phyloP scores from a whole-genome alignment of 768 basidiomycete genomes.

The Sporobolomyces phaffii region DNA sequence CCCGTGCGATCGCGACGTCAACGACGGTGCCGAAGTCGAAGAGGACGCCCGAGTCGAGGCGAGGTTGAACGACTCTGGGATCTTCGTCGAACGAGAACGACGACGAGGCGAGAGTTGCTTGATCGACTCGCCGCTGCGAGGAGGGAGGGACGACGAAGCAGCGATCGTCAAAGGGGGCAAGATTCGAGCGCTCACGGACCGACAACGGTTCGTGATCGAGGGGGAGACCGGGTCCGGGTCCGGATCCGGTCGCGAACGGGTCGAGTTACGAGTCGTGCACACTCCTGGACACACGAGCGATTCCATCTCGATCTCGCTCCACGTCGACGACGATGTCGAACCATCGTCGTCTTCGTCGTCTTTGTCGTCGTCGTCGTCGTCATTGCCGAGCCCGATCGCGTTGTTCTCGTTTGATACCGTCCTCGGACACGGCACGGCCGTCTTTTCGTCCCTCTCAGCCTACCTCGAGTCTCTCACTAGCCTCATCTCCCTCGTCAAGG shows the following conservation, averaged over 20 bases:
- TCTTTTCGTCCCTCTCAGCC: slow-evolving; percentile 72
- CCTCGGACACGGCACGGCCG: slow-evolving; percentile 80
- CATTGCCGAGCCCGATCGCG: no score
- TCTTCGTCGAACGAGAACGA: no score
- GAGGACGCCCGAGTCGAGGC: slow-evolving; percentile 4
- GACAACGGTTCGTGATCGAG: not conserved
- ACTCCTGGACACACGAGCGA: slow-evolving; percentile 88
- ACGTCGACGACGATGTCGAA: slow-evolving; percentile 45
- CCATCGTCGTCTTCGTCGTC: slow-evolving; percentile 62
- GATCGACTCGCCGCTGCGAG: no score
- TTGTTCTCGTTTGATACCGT: slow-evolving; percentile 62
- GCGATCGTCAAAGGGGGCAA: not conserved
- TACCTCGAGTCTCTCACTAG: slow-evolving; percentile 56
- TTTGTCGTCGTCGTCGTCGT: slow-evolving; percentile 46
- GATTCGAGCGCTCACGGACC: not conserved
- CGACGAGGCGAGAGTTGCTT: not conserved
- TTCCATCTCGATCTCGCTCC: slow-evolving; percentile 66
- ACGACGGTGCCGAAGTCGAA: no score
- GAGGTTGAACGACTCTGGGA: not conserved
- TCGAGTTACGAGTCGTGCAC: slow-evolving; percentile 61
- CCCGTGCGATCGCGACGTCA: not conserved
- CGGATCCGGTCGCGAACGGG: slow-evolving; percentile 46
- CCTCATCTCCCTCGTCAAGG: slow-evolving; percentile 47
- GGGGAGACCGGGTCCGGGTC: not conserved
- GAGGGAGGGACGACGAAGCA: no score